Percentiles rank a stretch among this genome's conserved stretches.
Evolutionary conservation across 768 basidiomycete genomes (phyloP).

Genomic region (Pluteus cervinus): DNA sequence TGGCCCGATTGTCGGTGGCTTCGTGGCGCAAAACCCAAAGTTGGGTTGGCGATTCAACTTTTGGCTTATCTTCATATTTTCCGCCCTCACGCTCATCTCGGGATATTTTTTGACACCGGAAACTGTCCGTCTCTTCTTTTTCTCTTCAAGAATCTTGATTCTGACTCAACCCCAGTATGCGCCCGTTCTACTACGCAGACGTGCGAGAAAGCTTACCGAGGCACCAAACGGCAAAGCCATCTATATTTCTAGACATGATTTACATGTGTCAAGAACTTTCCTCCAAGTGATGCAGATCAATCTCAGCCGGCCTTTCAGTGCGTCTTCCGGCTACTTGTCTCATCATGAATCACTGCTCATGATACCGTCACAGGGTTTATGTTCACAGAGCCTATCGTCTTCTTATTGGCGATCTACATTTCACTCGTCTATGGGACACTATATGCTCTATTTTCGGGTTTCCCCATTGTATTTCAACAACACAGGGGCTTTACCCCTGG

Average conservation of each 20-base stretch:
- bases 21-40: slow-evolving; percentile 38
- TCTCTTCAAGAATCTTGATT: not conserved
- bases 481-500: slow-evolving; percentile 48
- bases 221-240: slow-evolving; percentile 32
- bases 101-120: slow-evolving; percentile 49
- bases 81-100: slow-evolving; percentile 35
- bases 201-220: slow-evolving; percentile 37
- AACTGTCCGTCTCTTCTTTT: slow-evolving; percentile 34
- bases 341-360: slow-evolving; percentile 4
- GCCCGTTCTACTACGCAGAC: slow-evolving; percentile 51
- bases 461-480: slow-evolving; percentile 52
- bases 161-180: slow-evolving; percentile 34
- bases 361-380: slow-evolving; percentile 39
- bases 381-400: slow-evolving; percentile 58
- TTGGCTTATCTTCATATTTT: slow-evolving; percentile 57
- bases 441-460: slow-evolving; percentile 60
- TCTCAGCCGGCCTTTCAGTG: slow-evolving; percentile 51
- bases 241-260: slow-evolving; percentile 48
- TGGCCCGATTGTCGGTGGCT: slow-evolving; percentile 68
- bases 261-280: slow-evolving; percentile 34
- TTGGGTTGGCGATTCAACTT: slow-evolving; percentile 61
- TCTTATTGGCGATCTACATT: slow-evolving; percentile 51
- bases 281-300: slow-evolving; percentile 38
- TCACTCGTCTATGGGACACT: slow-evolving; percentile 57
- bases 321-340: too few relatives aligned